Percentiles rank a stretch among this genome's conserved stretches.
Conservation (phyloP, 805 yeast species). For the Metschnikowia lunata region DNA sequence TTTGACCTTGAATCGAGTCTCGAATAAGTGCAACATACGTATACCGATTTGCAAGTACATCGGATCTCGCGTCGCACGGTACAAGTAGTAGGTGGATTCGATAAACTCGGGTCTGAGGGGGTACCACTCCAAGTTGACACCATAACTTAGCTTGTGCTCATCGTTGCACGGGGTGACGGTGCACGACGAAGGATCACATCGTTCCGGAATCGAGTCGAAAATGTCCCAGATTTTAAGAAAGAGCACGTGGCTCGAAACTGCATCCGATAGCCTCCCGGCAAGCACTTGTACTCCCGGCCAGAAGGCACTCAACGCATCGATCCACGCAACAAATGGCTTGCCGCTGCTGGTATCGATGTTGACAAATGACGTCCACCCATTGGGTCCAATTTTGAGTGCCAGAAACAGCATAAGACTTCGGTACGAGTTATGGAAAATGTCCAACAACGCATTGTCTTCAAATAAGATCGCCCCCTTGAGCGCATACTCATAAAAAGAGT, state of each 20-base stretch:
- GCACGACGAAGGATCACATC: conserved; percentile 54
- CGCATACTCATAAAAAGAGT: conserved; percentile 87
- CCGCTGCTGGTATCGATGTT: conserved; percentile 60
- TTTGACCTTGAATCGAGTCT: conserved; percentile 46
- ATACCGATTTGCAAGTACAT: conserved; percentile 74
- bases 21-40: conserved; percentile 52
- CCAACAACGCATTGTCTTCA: conserved; percentile 61
- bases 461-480: conserved; percentile 72
- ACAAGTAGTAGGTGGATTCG: conserved; percentile 81
- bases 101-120: conserved; percentile 90
- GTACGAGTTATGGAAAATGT: conserved; percentile 46
- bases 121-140: conserved; percentile 76
- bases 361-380: conserved; percentile 39
- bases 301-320: conserved; percentile 83
- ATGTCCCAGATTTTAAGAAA: conserved; percentile 75
- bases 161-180: not conserved
- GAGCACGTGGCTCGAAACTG: conserved; percentile 55
- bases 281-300: conserved; percentile 83
- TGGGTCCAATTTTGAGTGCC: conserved; percentile 21
- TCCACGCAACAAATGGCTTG: conserved; percentile 54
- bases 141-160: conserved; percentile 1
- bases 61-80: conserved; percentile 82
- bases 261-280: conserved; percentile 68
- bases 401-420: conserved; percentile 46
- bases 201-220: conserved; percentile 80